phyloP scores from a whole-genome alignment of 495 filamentous ascomycete species.

The Trichoderma asperelloides region DNA sequence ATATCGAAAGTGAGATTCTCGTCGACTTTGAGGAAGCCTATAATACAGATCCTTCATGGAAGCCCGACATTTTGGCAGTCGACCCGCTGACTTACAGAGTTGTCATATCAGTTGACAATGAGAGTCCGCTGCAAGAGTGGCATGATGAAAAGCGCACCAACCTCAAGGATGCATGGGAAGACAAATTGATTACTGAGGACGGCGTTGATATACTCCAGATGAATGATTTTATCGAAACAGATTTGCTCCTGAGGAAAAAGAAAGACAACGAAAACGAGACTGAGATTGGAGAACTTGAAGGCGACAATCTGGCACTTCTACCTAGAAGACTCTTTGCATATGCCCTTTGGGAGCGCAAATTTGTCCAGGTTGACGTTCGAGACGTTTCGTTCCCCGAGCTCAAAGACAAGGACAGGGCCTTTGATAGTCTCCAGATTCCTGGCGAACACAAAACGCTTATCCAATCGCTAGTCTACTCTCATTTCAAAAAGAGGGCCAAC shows the following conservation, averaged over 20 bases:
- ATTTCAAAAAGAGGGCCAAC: slow-evolving; percentile 21
- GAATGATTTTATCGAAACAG: slow-evolving; percentile 12
- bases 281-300: slow-evolving; percentile 9
- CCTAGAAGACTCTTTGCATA: slow-evolving; percentile 32
- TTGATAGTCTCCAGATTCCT: slow-evolving; percentile 18
- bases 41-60: slow-evolving; percentile 24
- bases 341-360: slow-evolving; percentile 28
- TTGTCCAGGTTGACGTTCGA: slow-evolving; percentile 22
- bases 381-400: slow-evolving; percentile 30
- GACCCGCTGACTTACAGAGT: neutral
- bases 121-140: slow-evolving; percentile 18
- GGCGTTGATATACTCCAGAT: slow-evolving; percentile 16
- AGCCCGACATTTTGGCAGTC: slow-evolving; percentile 12
- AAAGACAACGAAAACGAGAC: slow-evolving; percentile 20
- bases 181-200: slow-evolving; percentile 22
- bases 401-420: slow-evolving; percentile 21
- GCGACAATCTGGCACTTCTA: slow-evolving; percentile 25
- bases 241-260: slow-evolving; percentile 22
- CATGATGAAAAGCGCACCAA: slow-evolving; percentile 11
- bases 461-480: slow-evolving; percentile 18
- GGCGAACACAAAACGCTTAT: slow-evolving; percentile 16
- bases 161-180: slow-evolving; percentile 13
- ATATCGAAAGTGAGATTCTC: slow-evolving; percentile 41
- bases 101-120: slow-evolving; percentile 13
- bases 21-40: slow-evolving; percentile 40